Conservation (phyloP, 495 filamentous ascomycete species). For the Margaritispora aquatica region DNA sequence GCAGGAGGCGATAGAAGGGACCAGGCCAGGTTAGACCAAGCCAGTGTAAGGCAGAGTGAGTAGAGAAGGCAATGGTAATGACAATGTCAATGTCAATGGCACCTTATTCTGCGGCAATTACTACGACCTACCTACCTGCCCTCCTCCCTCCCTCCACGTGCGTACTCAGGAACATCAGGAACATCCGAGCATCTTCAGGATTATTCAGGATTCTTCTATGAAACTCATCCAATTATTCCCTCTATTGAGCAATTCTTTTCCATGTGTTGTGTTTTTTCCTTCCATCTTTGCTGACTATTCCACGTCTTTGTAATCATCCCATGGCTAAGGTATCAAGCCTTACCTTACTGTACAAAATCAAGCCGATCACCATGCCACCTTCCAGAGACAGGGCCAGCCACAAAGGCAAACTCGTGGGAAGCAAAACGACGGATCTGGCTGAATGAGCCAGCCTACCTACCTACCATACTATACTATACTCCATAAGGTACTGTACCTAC, state of each 20-base stretch:
- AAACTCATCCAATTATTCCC: too few species aligned
- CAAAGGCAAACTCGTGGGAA: not conserved
- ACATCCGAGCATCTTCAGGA: not conserved
- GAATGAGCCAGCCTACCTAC: too few species aligned
- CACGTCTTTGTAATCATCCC: not conserved
- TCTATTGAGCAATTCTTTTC: too few species aligned
- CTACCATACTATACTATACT: too few species aligned
- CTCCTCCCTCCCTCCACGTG: too few species aligned
- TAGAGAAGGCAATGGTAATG: too few species aligned
- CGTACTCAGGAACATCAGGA: too few species aligned
- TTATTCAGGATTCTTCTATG: not conserved
- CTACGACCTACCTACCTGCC: too few species aligned
- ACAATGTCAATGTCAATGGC: not conserved
- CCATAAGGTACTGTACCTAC: too few species aligned
- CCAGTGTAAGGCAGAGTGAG: too few species aligned
- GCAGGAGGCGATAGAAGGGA: too few species aligned
- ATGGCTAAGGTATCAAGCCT: not conserved
- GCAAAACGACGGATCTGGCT: not conserved
- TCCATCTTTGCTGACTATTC: not conserved
- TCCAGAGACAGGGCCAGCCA: not conserved
- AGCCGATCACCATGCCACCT: not conserved
- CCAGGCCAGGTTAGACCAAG: too few species aligned
- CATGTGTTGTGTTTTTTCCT: not conserved
- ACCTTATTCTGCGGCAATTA: not conserved
- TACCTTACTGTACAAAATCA: not conserved